Conservation (phyloP, 2,329 filamentous ascomycete genomes). For the Botrytis hyacinthi region DNA sequence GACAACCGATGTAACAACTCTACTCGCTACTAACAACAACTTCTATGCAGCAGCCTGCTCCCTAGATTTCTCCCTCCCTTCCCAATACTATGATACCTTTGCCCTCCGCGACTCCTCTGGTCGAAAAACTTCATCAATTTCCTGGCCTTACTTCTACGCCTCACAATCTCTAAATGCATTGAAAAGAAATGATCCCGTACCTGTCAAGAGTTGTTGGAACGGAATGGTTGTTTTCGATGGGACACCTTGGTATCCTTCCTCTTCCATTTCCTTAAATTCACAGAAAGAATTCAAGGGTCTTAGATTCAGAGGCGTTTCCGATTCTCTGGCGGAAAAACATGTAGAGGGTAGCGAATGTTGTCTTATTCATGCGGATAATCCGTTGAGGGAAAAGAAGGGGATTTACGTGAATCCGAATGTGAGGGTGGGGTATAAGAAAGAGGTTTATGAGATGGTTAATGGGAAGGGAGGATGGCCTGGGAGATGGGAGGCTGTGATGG, state of each 20-base stretch:
- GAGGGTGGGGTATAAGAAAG: slow-evolving; percentile 61
- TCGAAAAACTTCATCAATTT: slow-evolving; percentile 47
- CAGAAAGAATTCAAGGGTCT: slow-evolving; percentile 38
- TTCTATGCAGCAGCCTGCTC: slow-evolving; percentile 61
- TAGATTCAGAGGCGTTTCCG: slow-evolving; percentile 59
- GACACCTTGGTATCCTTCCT: slow-evolving; percentile 48
- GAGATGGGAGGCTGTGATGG: background rate
- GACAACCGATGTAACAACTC: slow-evolving; percentile 52
- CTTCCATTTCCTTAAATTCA: background rate
- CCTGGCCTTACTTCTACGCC: slow-evolving; percentile 58
- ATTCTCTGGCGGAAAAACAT: slow-evolving; percentile 58
- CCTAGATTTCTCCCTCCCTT: slow-evolving; percentile 56
- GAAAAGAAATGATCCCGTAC: slow-evolving; percentile 48
- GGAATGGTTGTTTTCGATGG: slow-evolving; percentile 53
- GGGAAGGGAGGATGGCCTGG: slow-evolving; percentile 23
- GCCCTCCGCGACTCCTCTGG: slow-evolving; percentile 51
- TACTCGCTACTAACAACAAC: slow-evolving; percentile 56
- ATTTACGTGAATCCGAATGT: slow-evolving; percentile 69
- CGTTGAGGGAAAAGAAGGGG: slow-evolving; percentile 51
- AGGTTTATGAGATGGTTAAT: slow-evolving; percentile 43
- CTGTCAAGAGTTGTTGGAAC: slow-evolving; percentile 57
- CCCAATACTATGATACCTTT: slow-evolving; percentile 61
- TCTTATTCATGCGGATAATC: slow-evolving; percentile 66
- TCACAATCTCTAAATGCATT: slow-evolving; percentile 52
- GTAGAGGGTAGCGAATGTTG: slow-evolving; percentile 81